These are phyloP conservation scores for Talaromyces sp. DNA, from an alignment of 2,329 filamentous ascomycete genomes.

Conservation along the genomic window DNA sequence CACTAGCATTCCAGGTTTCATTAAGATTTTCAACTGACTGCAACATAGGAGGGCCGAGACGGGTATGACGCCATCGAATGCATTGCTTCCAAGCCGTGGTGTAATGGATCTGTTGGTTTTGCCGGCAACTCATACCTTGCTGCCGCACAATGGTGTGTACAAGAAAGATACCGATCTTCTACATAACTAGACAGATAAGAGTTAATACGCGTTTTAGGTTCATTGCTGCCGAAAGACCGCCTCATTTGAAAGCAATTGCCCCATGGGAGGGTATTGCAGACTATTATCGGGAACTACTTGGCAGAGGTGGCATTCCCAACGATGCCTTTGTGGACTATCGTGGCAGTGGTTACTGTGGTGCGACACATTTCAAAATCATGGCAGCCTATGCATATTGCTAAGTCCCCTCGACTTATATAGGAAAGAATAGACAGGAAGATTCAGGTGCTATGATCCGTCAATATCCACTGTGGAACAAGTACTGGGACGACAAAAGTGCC, in stretches of 20 bases:
- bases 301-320: slow-evolving; percentile 17
- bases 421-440: slow-evolving; percentile 10
- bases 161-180: not conserved
- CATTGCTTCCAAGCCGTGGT: slow-evolving; percentile 13
- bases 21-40: too few relatives aligned
- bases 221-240: not conserved
- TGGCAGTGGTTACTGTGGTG: not conserved
- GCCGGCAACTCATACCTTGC: slow-evolving; percentile 15
- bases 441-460: slow-evolving; percentile 14
- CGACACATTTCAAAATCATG: too few relatives aligned
- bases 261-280: slow-evolving; percentile 19
- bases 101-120: slow-evolving; percentile 13
- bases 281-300: slow-evolving; percentile 15
- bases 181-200: not conserved
- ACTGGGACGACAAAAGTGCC: slow-evolving; percentile 21
- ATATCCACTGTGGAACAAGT: slow-evolving; percentile 17
- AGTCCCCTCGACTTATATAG: not conserved
- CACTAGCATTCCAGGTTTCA: not conserved
- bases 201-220: not conserved
- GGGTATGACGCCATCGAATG: slow-evolving; percentile 14
- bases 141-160: slow-evolving; percentile 13
- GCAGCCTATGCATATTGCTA: too few relatives aligned
- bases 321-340: slow-evolving; percentile 12
- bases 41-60: slow-evolving; percentile 5
- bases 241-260: slow-evolving; percentile 19